Base-by-base conservation (phyloP, 2,329 filamentous ascomycete species). In the Colletotrichum noveboracense region DNA sequence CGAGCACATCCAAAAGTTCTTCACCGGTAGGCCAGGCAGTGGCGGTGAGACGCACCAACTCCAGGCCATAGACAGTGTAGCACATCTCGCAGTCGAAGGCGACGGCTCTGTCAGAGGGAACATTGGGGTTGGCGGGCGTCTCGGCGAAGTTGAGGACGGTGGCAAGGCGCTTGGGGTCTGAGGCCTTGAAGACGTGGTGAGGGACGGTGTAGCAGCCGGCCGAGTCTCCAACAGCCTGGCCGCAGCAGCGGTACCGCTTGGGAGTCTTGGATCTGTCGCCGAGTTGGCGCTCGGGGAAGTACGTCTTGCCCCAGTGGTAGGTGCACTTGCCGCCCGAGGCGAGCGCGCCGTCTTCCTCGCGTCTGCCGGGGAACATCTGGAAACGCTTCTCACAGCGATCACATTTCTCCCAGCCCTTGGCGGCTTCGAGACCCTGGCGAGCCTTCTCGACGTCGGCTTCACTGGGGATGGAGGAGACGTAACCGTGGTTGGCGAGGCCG, bases 21-120 rank as follows among this genome's bases (percentile, higher is more conserved):
- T 93, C 90, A 24, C 95, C 94, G 10, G 89, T 87, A 0, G 96
- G 96, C 96, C 97, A 99, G 12, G 93, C 92, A 5, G 96, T 93
- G 7, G 95, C 96, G 0, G 97, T 98, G 5, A 99, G 85, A 10
- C 97, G 95, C 72, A 98, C 93, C 21, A 99, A 89, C 83, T 99
- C 97, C 78, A 98, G 87, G 0, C 97, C 97, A 66, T 94, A 85
- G 1, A 95, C 94, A 0, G 97, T 99, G 82, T 98, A 98, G 6
- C 95, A 95, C 97, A 99, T 99, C 82, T 99, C 97, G 80, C 97
- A 98, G 83, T 99, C 97, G 80, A 99, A 96, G 78, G 93, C 94
- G 13, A 98, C 92, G 4, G 94, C 95, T 43, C 91, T 90, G 68
- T 89, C 86, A 2, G 84, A 80, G 0, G 87, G 86, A 2, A 86